Evolutionary conservation across 345 rosid species (phyloP).

Genomic region (Pugionium cornutum): DNA sequence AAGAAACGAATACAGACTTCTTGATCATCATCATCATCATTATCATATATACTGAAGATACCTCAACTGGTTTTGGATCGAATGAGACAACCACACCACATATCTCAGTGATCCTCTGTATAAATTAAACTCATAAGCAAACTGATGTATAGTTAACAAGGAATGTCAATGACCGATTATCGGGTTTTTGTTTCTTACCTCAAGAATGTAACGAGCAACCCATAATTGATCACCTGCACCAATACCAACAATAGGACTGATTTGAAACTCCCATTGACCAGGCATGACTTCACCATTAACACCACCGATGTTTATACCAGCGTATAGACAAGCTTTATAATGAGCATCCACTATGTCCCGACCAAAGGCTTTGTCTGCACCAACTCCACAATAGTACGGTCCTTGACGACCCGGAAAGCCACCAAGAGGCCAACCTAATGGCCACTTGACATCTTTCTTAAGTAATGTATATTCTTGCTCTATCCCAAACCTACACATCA

Average conservation of each 20-base stretch:
- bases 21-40: conserved; percentile 1
- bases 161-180: too few species aligned
- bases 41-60: conserved; percentile 14
- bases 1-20: neutral
- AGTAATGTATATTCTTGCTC: conserved; percentile 98
- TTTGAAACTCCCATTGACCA: conserved; percentile 99
- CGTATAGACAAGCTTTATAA: conserved; percentile 92
- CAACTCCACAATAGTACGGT: conserved; percentile 94
- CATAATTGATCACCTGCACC: conserved; percentile 89
- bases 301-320: conserved; percentile 85
- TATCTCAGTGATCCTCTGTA: conserved; percentile 93
- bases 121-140: neutral
- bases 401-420: conserved; percentile 98
- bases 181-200: conserved; percentile 45
- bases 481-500: conserved; percentile 69
- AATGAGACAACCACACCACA: conserved; percentile 82
- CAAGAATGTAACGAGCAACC: conserved; percentile 92
- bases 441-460: conserved; percentile 80
- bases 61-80: conserved; percentile 96
- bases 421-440: conserved; percentile 99
- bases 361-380: conserved; percentile 92
- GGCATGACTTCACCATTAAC: conserved; percentile 98
- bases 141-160: too few species aligned
- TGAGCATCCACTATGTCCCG: conserved; percentile 97
- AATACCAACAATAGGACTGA: conserved; percentile 91